Evolutionary conservation across 1,284 basidiomycete species (phyloP), one percentile per base, ranked within the genome.

Genomic region (Ustilago hordei): DNA sequence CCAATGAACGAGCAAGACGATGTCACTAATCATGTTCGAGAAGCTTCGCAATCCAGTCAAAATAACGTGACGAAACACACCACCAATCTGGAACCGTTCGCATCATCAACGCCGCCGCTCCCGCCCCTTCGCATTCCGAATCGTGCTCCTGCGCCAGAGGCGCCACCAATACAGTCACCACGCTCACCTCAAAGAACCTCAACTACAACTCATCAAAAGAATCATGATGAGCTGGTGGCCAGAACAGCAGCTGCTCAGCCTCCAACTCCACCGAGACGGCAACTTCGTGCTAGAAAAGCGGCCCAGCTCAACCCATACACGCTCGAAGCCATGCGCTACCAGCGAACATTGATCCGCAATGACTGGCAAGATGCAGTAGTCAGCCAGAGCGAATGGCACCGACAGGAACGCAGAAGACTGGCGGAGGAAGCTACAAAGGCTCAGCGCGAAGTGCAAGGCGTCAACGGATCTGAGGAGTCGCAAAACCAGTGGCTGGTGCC

Each of bases 281-380:
- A 73, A 19, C 61, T 87, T 34, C 84, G 87, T 13, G 64, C 70
- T 3, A 82, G 87, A 2, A 87, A 86, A 0, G 75, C 81, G 0
- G 79, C 80, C 5, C 87, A 87, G 64, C 82, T 87, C 47, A 83
- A 85, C 17, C 87, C 87, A 0, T 87, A 86, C 60, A 86, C 86
- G 2, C 68, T 82, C 55, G 87, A 87, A 62, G 83, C 84, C 19
- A 64, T 79, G 13, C 69, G 63, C 36, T 87, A 87, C 76, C 82
- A 83, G 34, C 68, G 76, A n/a, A 64, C 77, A 4, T 69, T 87
- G 28, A 73, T 83, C n/a, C 73, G 72, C 31, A 87, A 87, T 73
- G 83, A 87, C 36, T 87, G 87, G 87, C 63, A 85, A 52, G 87
- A 87, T 59, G 87, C 87, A 9, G 82, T 87, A 12, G 86, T 87